A percentile compares a stretch with the other conserved stretches of the same genome.
phyloP scores from a whole-genome alignment of 1,284 basidiomycete genomes.

The Fomitopsis schrenkii region DNA sequence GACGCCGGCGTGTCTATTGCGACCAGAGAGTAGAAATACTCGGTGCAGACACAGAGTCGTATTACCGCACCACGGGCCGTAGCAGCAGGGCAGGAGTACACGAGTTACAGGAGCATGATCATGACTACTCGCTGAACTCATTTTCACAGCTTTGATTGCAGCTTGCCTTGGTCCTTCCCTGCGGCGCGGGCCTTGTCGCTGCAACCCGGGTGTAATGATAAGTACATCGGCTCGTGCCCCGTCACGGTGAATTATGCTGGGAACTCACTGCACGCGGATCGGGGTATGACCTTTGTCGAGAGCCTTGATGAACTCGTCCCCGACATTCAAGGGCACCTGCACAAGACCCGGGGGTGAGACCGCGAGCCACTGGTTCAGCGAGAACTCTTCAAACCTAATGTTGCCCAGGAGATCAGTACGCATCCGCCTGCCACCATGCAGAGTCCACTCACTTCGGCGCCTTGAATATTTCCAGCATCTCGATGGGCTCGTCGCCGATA shows the following conservation, averaged over 20 bases:
- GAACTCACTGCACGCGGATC: slow-evolving; percentile 2
- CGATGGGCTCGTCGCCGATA: slow-evolving; percentile 52
- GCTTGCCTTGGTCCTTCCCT: not conserved
- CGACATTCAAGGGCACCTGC: slow-evolving; percentile 52
- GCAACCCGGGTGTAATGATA: not conserved
- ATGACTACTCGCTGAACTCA: not conserved
- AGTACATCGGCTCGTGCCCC: not conserved
- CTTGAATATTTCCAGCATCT: slow-evolving; percentile 59
- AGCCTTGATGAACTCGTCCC: slow-evolving; percentile 43
- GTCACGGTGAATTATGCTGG: no score
- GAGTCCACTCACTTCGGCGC: slow-evolving; percentile 33
- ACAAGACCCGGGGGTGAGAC: slow-evolving; percentile 57
- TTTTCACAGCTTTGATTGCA: not conserved
- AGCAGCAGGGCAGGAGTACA: not conserved
- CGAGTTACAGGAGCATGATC: not conserved
- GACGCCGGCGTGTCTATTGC: no score
- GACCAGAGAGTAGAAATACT: no score
- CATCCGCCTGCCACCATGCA: not conserved
- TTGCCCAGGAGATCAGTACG: not conserved
- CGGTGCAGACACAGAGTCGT: no score
- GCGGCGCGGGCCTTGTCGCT: not conserved
- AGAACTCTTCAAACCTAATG: slow-evolving; percentile 18
- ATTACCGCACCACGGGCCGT: no score
- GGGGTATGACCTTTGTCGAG: slow-evolving; percentile 21
- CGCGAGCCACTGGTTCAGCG: slow-evolving; percentile 50